Evolutionary conservation across 768 basidiomycete genomes (phyloP).

Genomic region (Piloderma croceum): DNA sequence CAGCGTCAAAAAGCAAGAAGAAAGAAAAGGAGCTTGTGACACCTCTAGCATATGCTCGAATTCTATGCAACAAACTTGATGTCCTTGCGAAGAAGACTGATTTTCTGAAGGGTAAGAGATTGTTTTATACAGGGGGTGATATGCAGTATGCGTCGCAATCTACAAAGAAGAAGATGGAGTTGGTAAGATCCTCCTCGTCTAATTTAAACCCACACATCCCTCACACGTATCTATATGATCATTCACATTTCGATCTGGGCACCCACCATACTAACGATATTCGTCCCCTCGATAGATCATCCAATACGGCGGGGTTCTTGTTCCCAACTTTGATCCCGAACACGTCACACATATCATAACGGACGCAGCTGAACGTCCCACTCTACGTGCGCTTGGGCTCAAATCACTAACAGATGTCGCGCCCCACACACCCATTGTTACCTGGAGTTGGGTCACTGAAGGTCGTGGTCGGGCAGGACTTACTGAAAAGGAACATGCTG

Average conservation of each 20-base stretch:
- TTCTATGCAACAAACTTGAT: constrained; percentile 31
- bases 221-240: constrained; percentile 1
- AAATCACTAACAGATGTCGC: constrained; percentile 54
- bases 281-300: too few relatives aligned
- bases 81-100: constrained; percentile 9
- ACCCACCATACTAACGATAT: too few relatives aligned
- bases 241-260: too few relatives aligned
- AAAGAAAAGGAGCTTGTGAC: constrained; percentile 40
- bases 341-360: constrained; percentile 66
- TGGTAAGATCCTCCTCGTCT: constrained; percentile 38
- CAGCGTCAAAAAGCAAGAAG: constrained; percentile 21
- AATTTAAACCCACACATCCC: constrained; percentile 2
- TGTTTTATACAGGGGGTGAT: constrained; percentile 60
- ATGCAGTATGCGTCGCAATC: constrained; percentile 42
- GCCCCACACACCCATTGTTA: constrained; percentile 56
- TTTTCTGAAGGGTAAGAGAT: constrained; percentile 47
- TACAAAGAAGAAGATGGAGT: constrained; percentile 54
- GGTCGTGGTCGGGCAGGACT: constrained; percentile 31
- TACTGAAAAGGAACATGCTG: too few relatives aligned
- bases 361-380: constrained; percentile 26
- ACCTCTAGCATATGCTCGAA: constrained; percentile 51
- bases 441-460: constrained; percentile 55
- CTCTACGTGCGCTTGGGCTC: constrained; percentile 40
- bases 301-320: constrained; percentile 55
- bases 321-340: constrained; percentile 50